Evolutionary conservation across 345 rosid genomes (phyloP), one percentile per base, ranked within the genome.

Genomic region (Euclidium syriacum): DNA sequence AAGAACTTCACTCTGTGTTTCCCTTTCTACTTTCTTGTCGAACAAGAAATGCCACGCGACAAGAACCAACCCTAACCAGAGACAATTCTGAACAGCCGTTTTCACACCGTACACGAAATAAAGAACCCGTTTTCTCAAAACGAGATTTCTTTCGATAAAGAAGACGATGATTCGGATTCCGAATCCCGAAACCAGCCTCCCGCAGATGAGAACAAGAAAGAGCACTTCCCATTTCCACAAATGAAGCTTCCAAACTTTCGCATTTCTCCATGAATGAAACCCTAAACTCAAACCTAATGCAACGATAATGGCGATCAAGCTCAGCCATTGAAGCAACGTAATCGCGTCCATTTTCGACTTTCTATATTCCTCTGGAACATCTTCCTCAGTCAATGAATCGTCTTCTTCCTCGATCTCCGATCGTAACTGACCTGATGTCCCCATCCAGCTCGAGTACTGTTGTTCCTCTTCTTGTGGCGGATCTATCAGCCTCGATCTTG

Each of bases 141-240:
- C n/a, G n/a, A 88, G 85, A 40, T 83, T 88, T 60, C 85, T 79
- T 52, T 94, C 99, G 0, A 94, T 78, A 22, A 85, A 83, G 48
- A 87, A 85, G 10, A 94, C 99, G 0, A 81, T 61, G 19, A 94
- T 33, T 25, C 83, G 66, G 57, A 90, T 87, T 23, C 85, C 95
- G 77, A 91, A 84, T 6, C 97, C 95, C 0, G 99, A 87, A 11
- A 94, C 83, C 8, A 94, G 43, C 46, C 95, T 74, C 9, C 96
- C 99, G 14, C 95, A 90, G 5, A 94, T 86, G 62, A 94, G 74
- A 33, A 90, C 96, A 2, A 87, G 58, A 41, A 90, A 30, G 52
- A 87, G 53, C 3, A 94, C 86, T 66, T 83, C 83, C 99, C 99
- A 94, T 78, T 85, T 90, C 97, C 96, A 90, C 10, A 94, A 50